Base-by-base conservation (phyloP, 371 early-diverging fungal genomes). In the Rhizopus microsporus region DNA sequence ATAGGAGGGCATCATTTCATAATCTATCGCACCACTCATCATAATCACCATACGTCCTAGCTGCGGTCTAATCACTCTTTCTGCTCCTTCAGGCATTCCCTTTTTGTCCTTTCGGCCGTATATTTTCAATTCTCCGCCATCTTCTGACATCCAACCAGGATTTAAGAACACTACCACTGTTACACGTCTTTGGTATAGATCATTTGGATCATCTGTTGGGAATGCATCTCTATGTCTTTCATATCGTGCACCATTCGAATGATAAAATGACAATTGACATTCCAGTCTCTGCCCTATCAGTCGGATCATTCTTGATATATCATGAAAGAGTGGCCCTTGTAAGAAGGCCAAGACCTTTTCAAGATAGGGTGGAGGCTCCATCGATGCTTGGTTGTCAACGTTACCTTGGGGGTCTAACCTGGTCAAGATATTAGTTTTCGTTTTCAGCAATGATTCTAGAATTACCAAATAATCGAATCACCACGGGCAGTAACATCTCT, bases 171-270 rank as follows among this genome's bases (percentile, higher is more conserved):
- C 64, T 30, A 87, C 81, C 37, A 77, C 82, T 0, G 87, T 83
- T 9, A 85, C 75, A n/a, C 87, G 80, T 29, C 87, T 75, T 51
- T 87, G 87, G 8, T 80, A 72, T 2, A 55, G 59, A 58, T 87
- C 87, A 0, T 61, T 62, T 0, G 67, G 72, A 60, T 84, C 80
- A 50, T 82, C 80, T 3, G 77, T 81, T 0, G 87, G 87, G 38
- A 87, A 77, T 0, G 85, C 84, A 47, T 87, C 87, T 5, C 87
- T 67, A 42, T 87, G 87, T 23, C 81, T 68, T 57, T 84, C 85
- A 56, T 85, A 87, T 13, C 73, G 77, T 17, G 81, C 85, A 5
- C 80, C 77, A n/a, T 80, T 62, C n/a, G 83, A 80, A 38, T 81
- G 82, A 56, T 79, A 87, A 29, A 80, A 75, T 0, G 83, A 77